A percentile compares a stretch with the other conserved stretches of the same genome.
These are phyloP conservation scores for Aspergillus ibericus DNA, from an alignment of 2,329 filamentous ascomycete genomes.

Conservation along the genomic window DNA sequence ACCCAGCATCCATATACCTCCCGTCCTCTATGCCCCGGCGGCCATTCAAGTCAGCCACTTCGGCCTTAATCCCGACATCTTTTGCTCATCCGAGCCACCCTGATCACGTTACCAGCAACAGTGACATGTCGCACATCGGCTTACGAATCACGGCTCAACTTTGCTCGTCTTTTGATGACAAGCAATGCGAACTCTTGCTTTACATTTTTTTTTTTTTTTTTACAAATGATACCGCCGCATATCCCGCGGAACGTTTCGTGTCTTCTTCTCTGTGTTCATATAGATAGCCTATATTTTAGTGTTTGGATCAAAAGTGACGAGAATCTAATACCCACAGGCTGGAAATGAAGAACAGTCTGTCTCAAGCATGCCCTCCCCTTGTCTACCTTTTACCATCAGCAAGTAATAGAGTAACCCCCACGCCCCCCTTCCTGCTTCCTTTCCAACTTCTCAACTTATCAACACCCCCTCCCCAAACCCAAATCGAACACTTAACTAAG, in stretches of 20 bases:
- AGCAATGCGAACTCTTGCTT: neutral
- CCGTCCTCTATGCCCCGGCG: neutral
- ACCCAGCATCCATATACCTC: neutral
- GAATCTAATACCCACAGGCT: neutral
- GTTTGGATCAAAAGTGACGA: neutral
- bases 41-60: no score
- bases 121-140: neutral
- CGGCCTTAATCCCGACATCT: neutral
- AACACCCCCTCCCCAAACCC: no score
- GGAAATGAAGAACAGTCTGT: neutral
- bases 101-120: neutral
- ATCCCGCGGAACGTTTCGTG: neutral
- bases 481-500: no score
- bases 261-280: conserved; percentile 2
- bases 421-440: no score
- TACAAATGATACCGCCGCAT: neutral
- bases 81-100: neutral
- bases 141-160: neutral
- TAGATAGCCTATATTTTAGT: neutral
- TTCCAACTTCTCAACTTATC: no score
- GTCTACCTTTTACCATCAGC: no score
- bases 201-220: neutral
- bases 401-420: no score
- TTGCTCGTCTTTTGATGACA: neutral
- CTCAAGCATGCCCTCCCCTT: no score